Conservation (phyloP, 2,329 filamentous ascomycete species). For the Incumbomyces lentus region DNA sequence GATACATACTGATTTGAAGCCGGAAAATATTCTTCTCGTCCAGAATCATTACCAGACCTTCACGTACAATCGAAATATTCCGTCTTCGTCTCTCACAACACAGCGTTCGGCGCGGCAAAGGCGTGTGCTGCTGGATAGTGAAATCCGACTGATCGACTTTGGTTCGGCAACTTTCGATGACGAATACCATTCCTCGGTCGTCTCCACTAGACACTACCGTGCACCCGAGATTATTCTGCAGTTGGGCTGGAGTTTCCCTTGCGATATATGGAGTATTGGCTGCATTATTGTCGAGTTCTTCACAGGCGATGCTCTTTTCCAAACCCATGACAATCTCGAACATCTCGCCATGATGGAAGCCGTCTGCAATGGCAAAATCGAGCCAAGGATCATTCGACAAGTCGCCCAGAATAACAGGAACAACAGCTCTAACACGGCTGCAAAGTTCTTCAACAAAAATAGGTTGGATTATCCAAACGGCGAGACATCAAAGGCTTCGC, state of each 20-base stretch:
- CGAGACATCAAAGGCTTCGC: conserved; percentile 53
- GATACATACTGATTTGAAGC: conserved; percentile 65
- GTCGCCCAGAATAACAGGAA: conserved; percentile 40
- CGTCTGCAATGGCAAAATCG: conserved; percentile 47
- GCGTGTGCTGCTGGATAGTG: conserved; percentile 53
- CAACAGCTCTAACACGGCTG: conserved; percentile 42
- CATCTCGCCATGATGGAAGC: conserved; percentile 62
- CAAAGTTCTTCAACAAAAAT: conserved; percentile 48
- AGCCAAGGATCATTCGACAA: conserved; percentile 44
- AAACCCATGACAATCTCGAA: conserved; percentile 58
- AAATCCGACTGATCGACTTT: conserved; percentile 59
- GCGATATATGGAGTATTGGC: conserved; percentile 60
- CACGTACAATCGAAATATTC: conserved; percentile 58
- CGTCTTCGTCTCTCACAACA: conserved; percentile 51
- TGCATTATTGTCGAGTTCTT: conserved; percentile 60
- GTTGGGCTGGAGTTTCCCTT: conserved; percentile 57
- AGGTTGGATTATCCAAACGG: conserved; percentile 54
- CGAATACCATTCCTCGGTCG: conserved; percentile 58
- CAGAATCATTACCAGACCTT: conserved; percentile 57
- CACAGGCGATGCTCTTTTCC: conserved; percentile 57
- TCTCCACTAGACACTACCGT: conserved; percentile 56
- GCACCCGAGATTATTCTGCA: conserved; percentile 59
- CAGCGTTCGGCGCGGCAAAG: conserved; percentile 50
- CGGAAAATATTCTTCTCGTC: conserved; percentile 57
- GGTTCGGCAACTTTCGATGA: conserved; percentile 59